Evolutionary conservation across 2,329 filamentous ascomycete genomes (phyloP), one percentile per base, ranked within the genome.

Genomic region (Trichoderma polysporum): DNA sequence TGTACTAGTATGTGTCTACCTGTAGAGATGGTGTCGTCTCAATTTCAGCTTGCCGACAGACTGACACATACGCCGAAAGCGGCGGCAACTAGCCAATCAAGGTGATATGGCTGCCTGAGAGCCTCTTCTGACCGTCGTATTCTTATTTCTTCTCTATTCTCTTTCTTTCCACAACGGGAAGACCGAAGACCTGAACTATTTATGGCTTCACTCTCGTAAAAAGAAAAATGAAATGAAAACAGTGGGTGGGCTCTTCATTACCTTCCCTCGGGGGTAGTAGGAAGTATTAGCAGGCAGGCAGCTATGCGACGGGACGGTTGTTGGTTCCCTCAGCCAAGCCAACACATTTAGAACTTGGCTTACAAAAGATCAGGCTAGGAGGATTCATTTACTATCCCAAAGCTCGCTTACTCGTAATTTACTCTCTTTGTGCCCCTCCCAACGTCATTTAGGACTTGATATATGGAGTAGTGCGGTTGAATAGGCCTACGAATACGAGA

Each of bases 81-180:
- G 47, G 47, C 59, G 31, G 35, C 60, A 54, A 63, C 49, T 22
- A 63, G 52, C 47, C 49, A 63, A 63, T 62, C 31, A 33, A 8
- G 12, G 29, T 37, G 31, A 29, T 17, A 22, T 41, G 47, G 47
- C 49, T 63, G 60, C 49, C 60, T 63, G 33, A 54, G 35, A 31
- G n/a, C 49, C 49, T 19, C 33, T 19, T 41, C 31, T 25, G 41
- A 45, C 3, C 10, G 39, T 22, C 56, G 19, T 17, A 1, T 35
- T 49, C n/a, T 12, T 47, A 2, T 1, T 7, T 49, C 57, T 49
- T 45, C 13, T 35, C 4, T 13, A 3, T 35, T 50, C 47, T 27
- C 3, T 15, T 2, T 7, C 8, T 29, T 60, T 35, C 41, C 3
- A 15, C 29, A 12, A 31, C 57, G 27, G 41, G 22, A n/a, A 59